Percentiles rank a stretch among this genome's conserved stretches.
Evolutionary conservation across 441 rosid genomes (phyloP).

Genomic region (Gossypium davidsonii): DNA sequence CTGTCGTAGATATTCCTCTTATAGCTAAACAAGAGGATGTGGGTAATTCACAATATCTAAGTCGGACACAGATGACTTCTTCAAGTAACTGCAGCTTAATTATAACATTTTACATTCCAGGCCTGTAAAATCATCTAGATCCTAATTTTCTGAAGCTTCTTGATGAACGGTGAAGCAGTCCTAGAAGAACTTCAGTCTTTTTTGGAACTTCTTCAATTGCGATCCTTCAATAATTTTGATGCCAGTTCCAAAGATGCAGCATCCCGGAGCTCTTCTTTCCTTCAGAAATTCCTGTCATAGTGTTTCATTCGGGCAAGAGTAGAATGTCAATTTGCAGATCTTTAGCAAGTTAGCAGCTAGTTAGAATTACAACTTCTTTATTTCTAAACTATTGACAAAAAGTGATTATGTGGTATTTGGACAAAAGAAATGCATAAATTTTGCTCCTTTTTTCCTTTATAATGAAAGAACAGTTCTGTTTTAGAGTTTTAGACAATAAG

Average conservation of each 20-base stretch:
- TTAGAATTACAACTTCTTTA: conserved; percentile 4
- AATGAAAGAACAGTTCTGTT: neutral
- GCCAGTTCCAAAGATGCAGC: conserved; percentile 48
- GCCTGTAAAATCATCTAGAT: conserved; percentile 13
- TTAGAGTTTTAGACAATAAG: neutral
- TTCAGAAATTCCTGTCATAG: conserved; percentile 44
- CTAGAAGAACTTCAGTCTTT: conserved; percentile 42
- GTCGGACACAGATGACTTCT: conserved; percentile 6
- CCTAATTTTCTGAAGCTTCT: conserved; percentile 11
- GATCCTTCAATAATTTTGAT: conserved; percentile 44
- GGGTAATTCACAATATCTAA: conserved; percentile 8
- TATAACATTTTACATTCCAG: conserved; percentile 19
- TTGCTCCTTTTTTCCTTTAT: neutral
- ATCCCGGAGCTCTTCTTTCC: conserved; percentile 38
- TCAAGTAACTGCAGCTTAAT: conserved; percentile 14
- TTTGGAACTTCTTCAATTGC: conserved; percentile 46
- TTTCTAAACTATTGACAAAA: conserved; percentile 12
- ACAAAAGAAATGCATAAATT: neutral
- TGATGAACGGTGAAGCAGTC: conserved; percentile 1
- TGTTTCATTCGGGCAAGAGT: conserved; percentile 30
- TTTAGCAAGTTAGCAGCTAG: conserved; percentile 2
- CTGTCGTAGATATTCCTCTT: neutral
- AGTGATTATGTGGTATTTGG: neutral
- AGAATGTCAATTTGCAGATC: neutral
- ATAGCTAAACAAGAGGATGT: neutral